These are phyloP conservation scores for Quercus bicolor DNA, from an alignment of 306 rosid genomes.

Conservation along the genomic window DNA sequence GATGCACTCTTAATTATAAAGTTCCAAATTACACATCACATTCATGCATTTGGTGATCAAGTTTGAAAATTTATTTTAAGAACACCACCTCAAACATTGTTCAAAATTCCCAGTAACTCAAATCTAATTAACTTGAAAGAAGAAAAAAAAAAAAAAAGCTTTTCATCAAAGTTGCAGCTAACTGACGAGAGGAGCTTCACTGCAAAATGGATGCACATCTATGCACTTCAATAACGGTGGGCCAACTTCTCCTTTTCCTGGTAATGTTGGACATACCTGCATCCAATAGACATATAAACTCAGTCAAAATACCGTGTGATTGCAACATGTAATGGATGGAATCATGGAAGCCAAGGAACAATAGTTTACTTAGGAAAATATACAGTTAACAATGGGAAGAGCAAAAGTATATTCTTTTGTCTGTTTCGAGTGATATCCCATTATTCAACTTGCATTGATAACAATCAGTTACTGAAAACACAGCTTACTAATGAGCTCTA, in stretches of 20 bases:
- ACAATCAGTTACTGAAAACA: too few species aligned
- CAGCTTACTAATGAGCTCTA: too few species aligned
- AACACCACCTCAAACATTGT: background rate
- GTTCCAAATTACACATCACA: background rate
- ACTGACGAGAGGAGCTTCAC: background rate
- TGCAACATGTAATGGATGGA: background rate
- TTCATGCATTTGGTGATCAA: background rate
- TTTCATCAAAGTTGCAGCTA: background rate
- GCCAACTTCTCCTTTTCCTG: constrained; percentile 45
- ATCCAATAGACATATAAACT: background rate
- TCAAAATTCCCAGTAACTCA: background rate
- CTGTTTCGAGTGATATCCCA: background rate
- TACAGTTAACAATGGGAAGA: background rate
- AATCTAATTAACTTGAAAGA: background rate
- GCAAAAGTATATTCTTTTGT: background rate
- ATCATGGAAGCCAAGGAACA: too few species aligned
- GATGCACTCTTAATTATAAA: background rate
- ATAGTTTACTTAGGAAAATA: background rate
- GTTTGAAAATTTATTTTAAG: background rate
- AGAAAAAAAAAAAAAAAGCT: background rate
- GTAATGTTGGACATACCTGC: constrained; percentile 44
- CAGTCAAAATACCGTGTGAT: too few species aligned
- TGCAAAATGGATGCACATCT: background rate
- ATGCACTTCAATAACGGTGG: constrained; percentile 40
- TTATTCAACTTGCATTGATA: background rate